Conservation (phyloP, 2,329 filamentous ascomycete genomes). For the Zymoseptoria tritici region DNA sequence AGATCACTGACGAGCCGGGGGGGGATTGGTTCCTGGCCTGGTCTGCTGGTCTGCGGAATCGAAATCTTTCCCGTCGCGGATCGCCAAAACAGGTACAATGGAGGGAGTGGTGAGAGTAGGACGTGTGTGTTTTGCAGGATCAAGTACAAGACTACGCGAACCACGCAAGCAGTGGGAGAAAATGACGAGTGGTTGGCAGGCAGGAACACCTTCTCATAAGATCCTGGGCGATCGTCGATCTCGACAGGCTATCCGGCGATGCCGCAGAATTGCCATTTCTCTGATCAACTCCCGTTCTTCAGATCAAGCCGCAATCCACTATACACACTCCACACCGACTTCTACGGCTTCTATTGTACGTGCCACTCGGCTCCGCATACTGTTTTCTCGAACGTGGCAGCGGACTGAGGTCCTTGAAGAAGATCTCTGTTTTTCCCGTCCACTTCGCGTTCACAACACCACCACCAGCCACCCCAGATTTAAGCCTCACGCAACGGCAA, state of each 20-base stretch:
- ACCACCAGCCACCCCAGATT: not conserved
- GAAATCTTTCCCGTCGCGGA: not conserved
- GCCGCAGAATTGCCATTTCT: not conserved
- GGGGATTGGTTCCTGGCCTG: not conserved
- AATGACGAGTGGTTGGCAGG: not conserved
- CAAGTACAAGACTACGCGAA: not conserved
- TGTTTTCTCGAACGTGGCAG: not conserved
- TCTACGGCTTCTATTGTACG: not conserved
- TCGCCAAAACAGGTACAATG: not conserved
- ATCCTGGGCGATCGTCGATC: not conserved
- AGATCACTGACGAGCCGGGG: not conserved
- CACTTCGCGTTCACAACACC: too few relatives aligned
- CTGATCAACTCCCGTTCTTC: not conserved
- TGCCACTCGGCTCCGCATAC: not conserved
- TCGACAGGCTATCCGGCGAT: not conserved
- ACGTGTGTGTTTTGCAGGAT: not conserved
- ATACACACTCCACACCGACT: not conserved
- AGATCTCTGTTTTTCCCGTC: not conserved
- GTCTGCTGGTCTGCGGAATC: not conserved
- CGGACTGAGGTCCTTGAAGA: not conserved
- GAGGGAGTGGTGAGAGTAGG: not conserved
- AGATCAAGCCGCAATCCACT: not conserved
- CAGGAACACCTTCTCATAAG: not conserved
- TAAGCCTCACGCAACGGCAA: not conserved
- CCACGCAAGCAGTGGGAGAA: not conserved